These are phyloP conservation scores for Yamadazyma epiphylla DNA, from an alignment of 1,139 yeast genomes.

Conservation along the genomic window DNA sequence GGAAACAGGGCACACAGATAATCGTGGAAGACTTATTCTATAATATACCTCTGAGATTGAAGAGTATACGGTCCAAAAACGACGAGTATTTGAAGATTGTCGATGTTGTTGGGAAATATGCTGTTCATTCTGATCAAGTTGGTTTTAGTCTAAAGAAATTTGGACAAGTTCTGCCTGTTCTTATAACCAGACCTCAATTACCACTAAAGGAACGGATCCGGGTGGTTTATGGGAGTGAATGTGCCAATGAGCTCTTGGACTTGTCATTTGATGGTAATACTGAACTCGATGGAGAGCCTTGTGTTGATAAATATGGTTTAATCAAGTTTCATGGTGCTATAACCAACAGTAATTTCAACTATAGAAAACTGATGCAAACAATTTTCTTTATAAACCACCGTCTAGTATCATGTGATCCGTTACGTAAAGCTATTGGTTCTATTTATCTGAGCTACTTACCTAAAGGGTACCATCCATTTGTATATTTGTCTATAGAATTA, in stretches of 20 bases:
- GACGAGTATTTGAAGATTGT: constrained; percentile 77
- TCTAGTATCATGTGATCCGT: constrained; percentile 76
- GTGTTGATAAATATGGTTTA: constrained; percentile 42
- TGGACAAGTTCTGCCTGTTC: constrained; percentile 61
- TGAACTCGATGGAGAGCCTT: constrained; percentile 10
- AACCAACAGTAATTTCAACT: constrained; percentile 68
- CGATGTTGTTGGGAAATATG: constrained; percentile 82
- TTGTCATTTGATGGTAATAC: constrained; percentile 28
- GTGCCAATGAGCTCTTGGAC: constrained; percentile 63
- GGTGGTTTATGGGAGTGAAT: constrained; percentile 62
- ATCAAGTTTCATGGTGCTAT: constrained; percentile 53
- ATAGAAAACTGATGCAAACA: constrained; percentile 64
- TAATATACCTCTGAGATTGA: constrained; percentile 76
- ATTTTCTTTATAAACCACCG: constrained; percentile 84
- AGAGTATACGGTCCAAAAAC: constrained; percentile 59
- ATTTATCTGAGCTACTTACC: constrained; percentile 70
- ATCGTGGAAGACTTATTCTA: constrained; percentile 86
- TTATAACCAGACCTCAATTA: constrained; percentile 48
- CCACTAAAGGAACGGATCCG: constrained; percentile 66
- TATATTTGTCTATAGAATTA: constrained; percentile 66
- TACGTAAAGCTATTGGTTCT: constrained; percentile 64
- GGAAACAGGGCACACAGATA: constrained; percentile 82
- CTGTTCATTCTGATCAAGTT: constrained; percentile 65
- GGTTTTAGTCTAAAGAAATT: constrained; percentile 78
- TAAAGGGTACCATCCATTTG: constrained; percentile 74